Evolutionary conservation across 805 yeast genomes (phyloP).

Genomic region (Pichia manshurica): DNA sequence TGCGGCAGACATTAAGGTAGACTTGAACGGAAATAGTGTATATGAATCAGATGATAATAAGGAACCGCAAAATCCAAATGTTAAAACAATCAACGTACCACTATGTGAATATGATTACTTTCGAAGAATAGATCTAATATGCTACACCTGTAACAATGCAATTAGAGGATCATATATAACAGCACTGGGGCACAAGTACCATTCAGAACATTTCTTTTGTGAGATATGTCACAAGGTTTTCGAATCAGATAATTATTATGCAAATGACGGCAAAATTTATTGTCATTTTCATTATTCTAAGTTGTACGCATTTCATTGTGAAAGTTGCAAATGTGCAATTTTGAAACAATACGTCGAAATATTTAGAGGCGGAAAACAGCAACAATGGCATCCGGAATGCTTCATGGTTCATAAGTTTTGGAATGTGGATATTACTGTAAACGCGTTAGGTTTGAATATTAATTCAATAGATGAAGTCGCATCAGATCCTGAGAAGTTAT

Average conservation of each 20-base stretch:
- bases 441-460: slow-evolving; percentile 41
- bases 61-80: not conserved
- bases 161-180: slow-evolving; percentile 90
- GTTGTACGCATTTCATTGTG: slow-evolving; percentile 79
- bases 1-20: slow-evolving; percentile 51
- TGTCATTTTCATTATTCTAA: slow-evolving; percentile 93
- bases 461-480: slow-evolving; percentile 30
- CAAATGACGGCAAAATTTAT: slow-evolving; percentile 73
- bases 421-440: slow-evolving; percentile 76
- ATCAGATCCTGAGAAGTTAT: slow-evolving; percentile 43
- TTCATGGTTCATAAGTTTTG: slow-evolving; percentile 96
- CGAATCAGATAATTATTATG: slow-evolving; percentile 90
- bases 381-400: slow-evolving; percentile 99
- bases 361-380: slow-evolving; percentile 82
- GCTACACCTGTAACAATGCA: slow-evolving; percentile 79
- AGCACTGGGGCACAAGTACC: slow-evolving; percentile 87
- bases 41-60: not conserved
- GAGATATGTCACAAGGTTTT: slow-evolving; percentile 79
- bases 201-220: slow-evolving; percentile 93
- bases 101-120: slow-evolving; percentile 93
- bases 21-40: not conserved
- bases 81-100: slow-evolving; percentile 41
- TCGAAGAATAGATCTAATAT: slow-evolving; percentile 75
- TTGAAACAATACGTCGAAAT: slow-evolving; percentile 92
- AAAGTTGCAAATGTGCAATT: slow-evolving; percentile 88